Conservation (phyloP, 352 stramenopile species). For the Phytopythium montanum region DNA sequence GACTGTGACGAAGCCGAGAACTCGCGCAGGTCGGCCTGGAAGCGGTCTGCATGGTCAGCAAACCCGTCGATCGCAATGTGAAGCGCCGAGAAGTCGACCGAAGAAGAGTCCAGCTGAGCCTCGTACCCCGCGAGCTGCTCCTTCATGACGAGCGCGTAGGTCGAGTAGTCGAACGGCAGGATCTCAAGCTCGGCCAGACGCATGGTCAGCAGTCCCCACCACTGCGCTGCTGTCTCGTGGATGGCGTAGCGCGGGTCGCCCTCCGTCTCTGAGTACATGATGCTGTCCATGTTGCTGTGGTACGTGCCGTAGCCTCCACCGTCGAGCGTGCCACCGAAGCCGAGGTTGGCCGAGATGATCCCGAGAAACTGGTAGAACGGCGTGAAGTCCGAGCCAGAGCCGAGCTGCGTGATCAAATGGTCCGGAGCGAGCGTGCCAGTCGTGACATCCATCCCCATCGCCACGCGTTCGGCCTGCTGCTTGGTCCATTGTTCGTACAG, state of each 20-base stretch:
- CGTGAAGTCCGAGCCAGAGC: constrained; percentile 66
- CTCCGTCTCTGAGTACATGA: constrained; percentile 41
- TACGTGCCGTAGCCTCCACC: constrained; percentile 57
- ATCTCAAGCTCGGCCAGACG: constrained; percentile 40
- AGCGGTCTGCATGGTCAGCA: constrained; percentile 19
- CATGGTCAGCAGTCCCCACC: constrained; percentile 52
- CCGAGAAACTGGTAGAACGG: constrained; percentile 83
- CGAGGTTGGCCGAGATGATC: constrained; percentile 73
- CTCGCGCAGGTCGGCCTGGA: constrained; percentile 17
- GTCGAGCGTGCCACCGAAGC: constrained; percentile 25
- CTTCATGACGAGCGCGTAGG: constrained; percentile 47
- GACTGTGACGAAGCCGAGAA: constrained; percentile 4
- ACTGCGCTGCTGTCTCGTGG: constrained; percentile 34
- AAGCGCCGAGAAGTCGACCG: constrained; percentile 23
- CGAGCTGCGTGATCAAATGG: constrained; percentile 48
- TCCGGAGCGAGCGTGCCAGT: constrained; percentile 32
- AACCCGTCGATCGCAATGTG: constrained; percentile 33
- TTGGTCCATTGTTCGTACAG: neutral
- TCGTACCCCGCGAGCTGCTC: constrained; percentile 24
- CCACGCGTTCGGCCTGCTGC: neutral
- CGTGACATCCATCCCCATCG: constrained; percentile 1
- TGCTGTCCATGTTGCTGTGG: constrained; percentile 76
- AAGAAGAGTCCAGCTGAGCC: constrained; percentile 10
- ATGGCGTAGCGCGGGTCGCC: constrained; percentile 45
- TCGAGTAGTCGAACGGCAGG: constrained; percentile 57